Percentiles rank a stretch among this genome's conserved stretches.
Evolutionary conservation across 2,329 filamentous ascomycete species (phyloP).

Genomic region (Trichoderma sp.): DNA sequence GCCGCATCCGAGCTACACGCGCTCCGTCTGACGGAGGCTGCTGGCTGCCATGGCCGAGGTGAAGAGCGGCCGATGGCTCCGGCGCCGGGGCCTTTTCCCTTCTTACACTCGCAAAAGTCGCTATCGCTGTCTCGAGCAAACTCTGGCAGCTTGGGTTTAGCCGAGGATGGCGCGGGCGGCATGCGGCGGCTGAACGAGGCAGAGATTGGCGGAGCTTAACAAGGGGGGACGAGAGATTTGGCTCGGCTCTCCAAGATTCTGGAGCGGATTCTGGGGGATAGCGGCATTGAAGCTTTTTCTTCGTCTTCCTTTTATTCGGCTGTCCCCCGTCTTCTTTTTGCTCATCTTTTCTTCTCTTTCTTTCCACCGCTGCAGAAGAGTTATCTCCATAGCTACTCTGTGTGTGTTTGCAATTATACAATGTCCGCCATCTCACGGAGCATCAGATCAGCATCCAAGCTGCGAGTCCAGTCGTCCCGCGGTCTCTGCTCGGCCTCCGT

Average conservation of each 20-base stretch:
- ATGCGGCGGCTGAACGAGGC: conserved; percentile 25
- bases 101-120: neutral
- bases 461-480: conserved; percentile 50
- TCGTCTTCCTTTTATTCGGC: neutral
- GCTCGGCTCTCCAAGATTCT: conserved; percentile 9
- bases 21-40: conserved; percentile 18
- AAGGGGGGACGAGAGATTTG: neutral
- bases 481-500: conserved; percentile 34
- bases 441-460: conserved; percentile 58
- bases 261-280: neutral
- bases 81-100: conserved; percentile 3
- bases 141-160: conserved; percentile 8
- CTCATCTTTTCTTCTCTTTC: neutral
- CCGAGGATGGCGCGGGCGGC: conserved; percentile 29
- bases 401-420: conserved; percentile 29
- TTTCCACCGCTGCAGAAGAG: neutral
- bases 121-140: neutral
- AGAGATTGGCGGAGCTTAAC: conserved; percentile 11
- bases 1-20: conserved; percentile 15
- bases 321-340: neutral
- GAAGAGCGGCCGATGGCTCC: conserved; percentile 20
- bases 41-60: conserved; percentile 21
- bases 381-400: neutral
- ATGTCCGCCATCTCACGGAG: conserved; percentile 62
- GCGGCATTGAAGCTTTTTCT: conserved; percentile 12